These are phyloP conservation scores for Candida loeiensis DNA, from an alignment of 805 yeast species.

Conservation along the genomic window DNA sequence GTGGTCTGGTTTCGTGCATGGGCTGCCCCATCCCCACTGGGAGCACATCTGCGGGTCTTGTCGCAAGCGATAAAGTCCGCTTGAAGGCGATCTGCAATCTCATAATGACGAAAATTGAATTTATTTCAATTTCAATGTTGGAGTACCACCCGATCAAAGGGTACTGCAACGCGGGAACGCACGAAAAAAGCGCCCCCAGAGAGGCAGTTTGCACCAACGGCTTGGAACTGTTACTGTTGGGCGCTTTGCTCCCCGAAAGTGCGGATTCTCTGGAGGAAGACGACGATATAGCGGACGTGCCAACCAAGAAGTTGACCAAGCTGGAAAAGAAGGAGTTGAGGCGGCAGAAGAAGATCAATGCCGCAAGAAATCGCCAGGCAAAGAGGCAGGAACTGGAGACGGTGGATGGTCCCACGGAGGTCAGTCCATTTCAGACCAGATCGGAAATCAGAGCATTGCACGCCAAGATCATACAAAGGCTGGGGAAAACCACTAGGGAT, in stretches of 20 bases:
- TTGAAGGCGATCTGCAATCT: conserved; percentile 1
- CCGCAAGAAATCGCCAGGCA: conserved; percentile 16
- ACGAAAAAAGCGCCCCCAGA: background rate
- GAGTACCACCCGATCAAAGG: conserved; percentile 18
- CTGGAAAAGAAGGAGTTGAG: conserved; percentile 11
- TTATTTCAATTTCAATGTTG: conserved; percentile 4
- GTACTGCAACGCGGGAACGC: conserved; percentile 11
- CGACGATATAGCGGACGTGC: conserved; percentile 3
- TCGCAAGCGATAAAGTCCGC: conserved; percentile 5
- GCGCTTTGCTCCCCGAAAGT: background rate
- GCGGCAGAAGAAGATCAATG: conserved; percentile 17
- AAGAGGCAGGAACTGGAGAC: conserved; percentile 9
- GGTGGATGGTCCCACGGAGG: background rate
- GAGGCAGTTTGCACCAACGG: conserved; percentile 10
- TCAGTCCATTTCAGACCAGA: conserved; percentile 14
- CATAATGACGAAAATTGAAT: background rate
- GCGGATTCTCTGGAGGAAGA: background rate
- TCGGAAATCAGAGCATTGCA: conserved; percentile 19
- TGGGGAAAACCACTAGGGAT: conserved; percentile 13
- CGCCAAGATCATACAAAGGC: conserved; percentile 12
- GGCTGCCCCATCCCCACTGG: conserved; percentile 76
- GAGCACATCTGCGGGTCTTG: conserved; percentile 16
- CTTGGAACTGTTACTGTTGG: conserved; percentile 13
- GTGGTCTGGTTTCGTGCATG: conserved; percentile 77
- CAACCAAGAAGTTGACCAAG: conserved; percentile 3